These are phyloP conservation scores for Cydonia oblonga DNA, from an alignment of 331 rosid species.

Conservation along the genomic window DNA sequence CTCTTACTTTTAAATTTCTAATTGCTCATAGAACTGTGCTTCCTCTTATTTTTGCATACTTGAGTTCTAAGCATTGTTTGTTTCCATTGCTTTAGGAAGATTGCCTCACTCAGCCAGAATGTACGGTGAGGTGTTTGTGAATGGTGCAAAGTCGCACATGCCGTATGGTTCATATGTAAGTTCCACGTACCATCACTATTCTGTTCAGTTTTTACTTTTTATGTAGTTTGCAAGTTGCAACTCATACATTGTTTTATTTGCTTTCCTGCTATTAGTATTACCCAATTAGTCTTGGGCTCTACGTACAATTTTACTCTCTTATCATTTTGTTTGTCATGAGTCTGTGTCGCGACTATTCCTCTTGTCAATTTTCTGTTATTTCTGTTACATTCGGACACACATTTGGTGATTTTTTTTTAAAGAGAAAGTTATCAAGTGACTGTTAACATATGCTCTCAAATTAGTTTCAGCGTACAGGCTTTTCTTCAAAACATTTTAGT, in stretches of 20 bases:
- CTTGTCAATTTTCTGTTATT: background rate
- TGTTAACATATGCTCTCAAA: background rate
- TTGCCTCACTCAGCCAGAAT: slow-evolving; percentile 64
- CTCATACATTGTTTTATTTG: background rate
- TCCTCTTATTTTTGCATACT: slow-evolving; percentile 12
- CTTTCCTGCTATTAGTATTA: no score
- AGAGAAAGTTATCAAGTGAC: background rate
- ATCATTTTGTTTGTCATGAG: background rate
- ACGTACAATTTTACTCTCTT: background rate
- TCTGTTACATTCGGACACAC: background rate
- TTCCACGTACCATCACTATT: slow-evolving; percentile 6
- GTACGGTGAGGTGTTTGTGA: slow-evolving; percentile 89
- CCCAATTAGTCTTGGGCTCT: background rate
- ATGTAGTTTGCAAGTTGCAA: slow-evolving; percentile 2
- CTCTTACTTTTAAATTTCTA: slow-evolving; percentile 6
- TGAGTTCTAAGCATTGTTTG: slow-evolving; percentile 14
- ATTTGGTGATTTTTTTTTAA: background rate
- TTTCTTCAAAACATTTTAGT: background rate
- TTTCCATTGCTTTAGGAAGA: slow-evolving; percentile 49
- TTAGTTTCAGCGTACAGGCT: background rate
- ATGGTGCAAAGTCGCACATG: slow-evolving; percentile 55
- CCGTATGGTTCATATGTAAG: slow-evolving; percentile 93
- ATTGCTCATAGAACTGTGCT: background rate
- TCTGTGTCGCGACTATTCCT: background rate
- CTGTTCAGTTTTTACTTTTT: slow-evolving; percentile 13